These are phyloP conservation scores for Pluteus cervinus DNA, from an alignment of 768 basidiomycete genomes.

Conservation along the genomic window DNA sequence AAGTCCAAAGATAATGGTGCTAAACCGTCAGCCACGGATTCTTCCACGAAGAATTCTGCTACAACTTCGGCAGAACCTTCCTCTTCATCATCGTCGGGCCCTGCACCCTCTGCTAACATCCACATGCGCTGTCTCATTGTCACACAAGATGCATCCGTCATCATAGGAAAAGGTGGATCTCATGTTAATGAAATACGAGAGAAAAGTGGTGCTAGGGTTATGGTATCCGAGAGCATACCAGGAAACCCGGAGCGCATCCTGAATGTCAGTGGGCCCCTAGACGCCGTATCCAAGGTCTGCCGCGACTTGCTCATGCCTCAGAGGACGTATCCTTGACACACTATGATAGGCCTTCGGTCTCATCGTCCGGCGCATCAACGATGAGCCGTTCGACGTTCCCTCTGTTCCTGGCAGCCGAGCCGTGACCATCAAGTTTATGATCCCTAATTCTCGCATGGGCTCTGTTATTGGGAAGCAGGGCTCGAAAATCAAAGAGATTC, in stretches of 20 bases:
- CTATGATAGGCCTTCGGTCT: slow-evolving; percentile 90
- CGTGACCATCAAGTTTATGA: slow-evolving; percentile 99
- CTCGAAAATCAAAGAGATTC: slow-evolving; percentile 98
- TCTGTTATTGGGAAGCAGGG: slow-evolving; percentile 98
- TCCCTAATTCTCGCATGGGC: slow-evolving; percentile 98
- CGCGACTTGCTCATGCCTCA: slow-evolving; percentile 6
- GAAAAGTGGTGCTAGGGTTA: slow-evolving; percentile 93
- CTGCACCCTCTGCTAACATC: slow-evolving; percentile 76
- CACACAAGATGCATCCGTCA: slow-evolving; percentile 98
- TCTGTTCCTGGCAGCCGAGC: slow-evolving; percentile 97
- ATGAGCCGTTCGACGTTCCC: slow-evolving; percentile 96
- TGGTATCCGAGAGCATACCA: slow-evolving; percentile 97
- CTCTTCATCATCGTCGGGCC: slow-evolving; percentile 26
- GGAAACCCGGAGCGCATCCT: slow-evolving; percentile 99
- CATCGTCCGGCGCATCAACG: slow-evolving; percentile 97
- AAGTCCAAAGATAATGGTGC: slow-evolving; percentile 30
- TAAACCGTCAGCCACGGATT: no score
- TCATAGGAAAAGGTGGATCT: slow-evolving; percentile 92
- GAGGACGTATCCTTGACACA: no score
- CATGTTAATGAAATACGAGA: slow-evolving; percentile 99
- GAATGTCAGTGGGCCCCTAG: slow-evolving; percentile 92
- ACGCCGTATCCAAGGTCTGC: slow-evolving; percentile 95
- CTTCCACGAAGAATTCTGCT: slow-evolving; percentile 33
- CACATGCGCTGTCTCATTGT: slow-evolving; percentile 98
- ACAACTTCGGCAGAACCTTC: slow-evolving; percentile 48